Evolutionary conservation across 208 protist species (phyloP), one percentile per base, ranked within the genome.

Genomic region (Crithidia acanthocephali): DNA sequence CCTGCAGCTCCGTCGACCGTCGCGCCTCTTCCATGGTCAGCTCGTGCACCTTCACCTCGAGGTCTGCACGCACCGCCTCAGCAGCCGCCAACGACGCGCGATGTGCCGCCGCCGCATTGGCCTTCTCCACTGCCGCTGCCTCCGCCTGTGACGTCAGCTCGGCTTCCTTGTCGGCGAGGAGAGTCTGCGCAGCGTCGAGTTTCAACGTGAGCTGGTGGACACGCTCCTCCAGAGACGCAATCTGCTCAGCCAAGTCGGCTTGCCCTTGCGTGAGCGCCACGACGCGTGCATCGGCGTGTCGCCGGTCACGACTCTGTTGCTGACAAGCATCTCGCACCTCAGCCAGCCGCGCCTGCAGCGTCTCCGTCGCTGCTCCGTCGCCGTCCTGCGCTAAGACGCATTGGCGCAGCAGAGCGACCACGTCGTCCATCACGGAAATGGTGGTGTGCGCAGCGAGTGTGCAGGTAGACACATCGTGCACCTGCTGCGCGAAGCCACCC

Each of bases 271-370:
- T 35, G n/a, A 67, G 30, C 11, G 35, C 11, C 10, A 0, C 47
- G 15, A 45, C 10, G 10, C 13, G 15, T 6, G 59, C 8, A 7
- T 66, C 58, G 10, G 35, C 40, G n/a, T 27, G 33, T 6, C 37
- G 35, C 15, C 47, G 58, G 5, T 65, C 40, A 23, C 35, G 22
- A 18, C 47, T 15, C n/a, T 45, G 9, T 9, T 16, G 48, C 58
- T 59, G 32, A 47, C 47, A 66, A n/a, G 59, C 58, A 27, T 50
- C 47, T 0, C 52, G 27, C 23, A 74, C 60, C 8, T 2, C 23
- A 8, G 68, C 48, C 30, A 67, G 22, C 13, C 45, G 59, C 0
- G 18, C 32, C 30, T 56, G 45, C 61, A 67, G 9, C n/a, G 1
- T 20, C 47, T 42, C 28, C 9, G 47, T 6, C 2, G 37, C 59